These are phyloP conservation scores for Ogataea corticis DNA, from an alignment of 805 yeast genomes.

Conservation along the genomic window DNA sequence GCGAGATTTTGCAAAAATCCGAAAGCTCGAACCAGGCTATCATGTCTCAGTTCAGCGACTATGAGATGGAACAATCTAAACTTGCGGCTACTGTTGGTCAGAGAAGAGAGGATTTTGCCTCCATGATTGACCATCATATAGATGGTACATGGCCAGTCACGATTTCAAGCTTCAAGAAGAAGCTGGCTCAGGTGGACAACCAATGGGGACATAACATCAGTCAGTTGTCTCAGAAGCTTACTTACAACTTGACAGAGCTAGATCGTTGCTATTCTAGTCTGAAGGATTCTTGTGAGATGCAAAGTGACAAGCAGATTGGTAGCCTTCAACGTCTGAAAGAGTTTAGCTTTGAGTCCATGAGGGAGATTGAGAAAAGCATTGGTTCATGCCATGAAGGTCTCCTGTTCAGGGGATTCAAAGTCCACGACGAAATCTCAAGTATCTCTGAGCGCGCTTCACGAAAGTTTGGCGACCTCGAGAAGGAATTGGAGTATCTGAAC, in stretches of 20 bases:
- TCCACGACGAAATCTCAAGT: not conserved
- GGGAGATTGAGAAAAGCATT: not conserved
- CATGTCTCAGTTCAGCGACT: not conserved
- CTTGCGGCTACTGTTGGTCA: not conserved
- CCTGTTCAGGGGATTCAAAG: not conserved
- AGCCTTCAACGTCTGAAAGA: not conserved
- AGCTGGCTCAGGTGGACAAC: conserved; percentile 1
- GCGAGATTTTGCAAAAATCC: not conserved
- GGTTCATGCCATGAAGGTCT: not conserved
- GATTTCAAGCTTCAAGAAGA: not conserved
- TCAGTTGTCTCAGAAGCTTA: conserved; percentile 4
- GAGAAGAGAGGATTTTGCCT: not conserved
- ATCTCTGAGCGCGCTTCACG: not conserved
- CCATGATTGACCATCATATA: not conserved
- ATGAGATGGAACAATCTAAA: not conserved
- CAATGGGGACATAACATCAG: conserved; percentile 1
- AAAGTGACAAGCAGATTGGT: not conserved
- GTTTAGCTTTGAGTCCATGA: not conserved
- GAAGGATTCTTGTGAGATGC: not conserved
- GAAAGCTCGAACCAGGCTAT: not conserved
- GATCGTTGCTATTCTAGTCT: conserved; percentile 4
- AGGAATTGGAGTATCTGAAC: not conserved
- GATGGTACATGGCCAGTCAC: conserved; percentile 1
- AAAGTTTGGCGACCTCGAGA: not conserved
- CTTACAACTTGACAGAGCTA: conserved; percentile 3